These are phyloP conservation scores for Elsinoe arachidis DNA, from an alignment of 2,329 filamentous ascomycete species.

Conservation along the genomic window DNA sequence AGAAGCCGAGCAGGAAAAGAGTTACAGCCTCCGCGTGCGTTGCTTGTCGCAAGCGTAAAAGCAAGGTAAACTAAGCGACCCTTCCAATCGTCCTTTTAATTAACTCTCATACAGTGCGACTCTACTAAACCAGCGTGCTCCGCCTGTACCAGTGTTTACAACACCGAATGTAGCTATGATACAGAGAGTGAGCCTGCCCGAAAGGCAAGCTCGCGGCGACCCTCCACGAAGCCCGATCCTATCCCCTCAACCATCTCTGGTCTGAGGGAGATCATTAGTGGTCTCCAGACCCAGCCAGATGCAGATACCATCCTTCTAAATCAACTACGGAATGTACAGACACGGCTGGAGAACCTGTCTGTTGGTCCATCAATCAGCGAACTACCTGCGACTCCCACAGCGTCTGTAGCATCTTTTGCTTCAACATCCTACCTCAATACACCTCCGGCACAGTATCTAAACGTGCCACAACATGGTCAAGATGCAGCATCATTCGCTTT, in stretches of 20 bases:
- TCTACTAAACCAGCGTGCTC: constrained; percentile 41
- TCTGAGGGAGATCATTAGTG: constrained; percentile 35
- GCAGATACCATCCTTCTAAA: constrained; percentile 35
- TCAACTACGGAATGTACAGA: constrained; percentile 31
- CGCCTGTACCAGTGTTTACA: constrained; percentile 44
- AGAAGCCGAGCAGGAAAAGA: constrained; percentile 21
- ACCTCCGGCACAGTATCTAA: neutral
- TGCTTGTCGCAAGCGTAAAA: constrained; percentile 44
- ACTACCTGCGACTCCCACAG: neutral
- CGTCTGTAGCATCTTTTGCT: neutral
- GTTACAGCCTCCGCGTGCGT: constrained; percentile 38
- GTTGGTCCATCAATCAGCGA: neutral
- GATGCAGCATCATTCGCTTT: neutral
- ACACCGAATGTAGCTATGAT: constrained; percentile 43
- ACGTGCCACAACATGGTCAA: neutral
- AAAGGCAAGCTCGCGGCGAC: constrained; percentile 33
- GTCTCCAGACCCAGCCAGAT: constrained; percentile 38
- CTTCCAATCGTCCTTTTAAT: neutral
- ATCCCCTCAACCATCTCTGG: constrained; percentile 19
- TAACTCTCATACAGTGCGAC: constrained; percentile 35
- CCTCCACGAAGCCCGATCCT: constrained; percentile 28
- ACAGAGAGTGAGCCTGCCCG: constrained; percentile 40
- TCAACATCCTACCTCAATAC: constrained; percentile 4
- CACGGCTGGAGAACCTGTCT: constrained; percentile 13
- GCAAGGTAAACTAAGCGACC: constrained; percentile 32